Base-by-base conservation (phyloP, 352 stramenopile genomes). In the Pythium chondricola region DNA sequence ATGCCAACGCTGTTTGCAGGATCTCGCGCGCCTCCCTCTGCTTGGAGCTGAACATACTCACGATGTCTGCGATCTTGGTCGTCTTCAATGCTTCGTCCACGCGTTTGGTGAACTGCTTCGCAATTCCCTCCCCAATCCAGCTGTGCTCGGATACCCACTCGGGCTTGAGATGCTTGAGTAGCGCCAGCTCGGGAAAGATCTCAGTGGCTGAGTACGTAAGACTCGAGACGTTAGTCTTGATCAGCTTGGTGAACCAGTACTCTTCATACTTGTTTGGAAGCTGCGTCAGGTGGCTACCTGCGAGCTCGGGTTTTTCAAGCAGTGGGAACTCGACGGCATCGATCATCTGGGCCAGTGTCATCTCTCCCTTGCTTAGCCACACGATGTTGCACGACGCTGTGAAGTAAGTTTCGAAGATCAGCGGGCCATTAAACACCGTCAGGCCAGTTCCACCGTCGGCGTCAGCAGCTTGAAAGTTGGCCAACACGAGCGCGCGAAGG, bases 171-270 rank as follows among this genome's bases (percentile, higher is more conserved):
- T 56, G 40, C 29, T 48, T 48, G 17, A 56, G 49, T 39, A 56
- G 29, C 20, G 40, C 49, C 4, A 56, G 37, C 24, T 56, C 49
- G 2, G 49, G 49, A 27, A 56, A 56, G 25, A 56, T 41, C 2
- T 13, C 22, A 20, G 30, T 39, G 3, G 40, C 18, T 10, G 30
- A 35, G 25, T 22, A 18, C 3, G 16, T 41, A 5, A 52, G 37
- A 26, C n/a, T 39, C 21, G 21, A 41, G 11, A 52, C 14, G 25
- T 56, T 42, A 20, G 11, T 21, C 21, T 16, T n/a, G 6, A 56
- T 6, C 2, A 52, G 31, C 11, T 29, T 30, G 21, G 49, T 44
- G 18, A 56, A 48, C 49, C 49, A 56, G 26, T 38, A 56, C n/a
- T 49, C 16, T 17, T 50, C 49, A 41, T 14, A 10, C n/a, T 42